Percentiles rank a stretch among this genome's conserved stretches.
phyloP scores from a whole-genome alignment of 768 basidiomycete species.

The Filobasidium wieringae region DNA sequence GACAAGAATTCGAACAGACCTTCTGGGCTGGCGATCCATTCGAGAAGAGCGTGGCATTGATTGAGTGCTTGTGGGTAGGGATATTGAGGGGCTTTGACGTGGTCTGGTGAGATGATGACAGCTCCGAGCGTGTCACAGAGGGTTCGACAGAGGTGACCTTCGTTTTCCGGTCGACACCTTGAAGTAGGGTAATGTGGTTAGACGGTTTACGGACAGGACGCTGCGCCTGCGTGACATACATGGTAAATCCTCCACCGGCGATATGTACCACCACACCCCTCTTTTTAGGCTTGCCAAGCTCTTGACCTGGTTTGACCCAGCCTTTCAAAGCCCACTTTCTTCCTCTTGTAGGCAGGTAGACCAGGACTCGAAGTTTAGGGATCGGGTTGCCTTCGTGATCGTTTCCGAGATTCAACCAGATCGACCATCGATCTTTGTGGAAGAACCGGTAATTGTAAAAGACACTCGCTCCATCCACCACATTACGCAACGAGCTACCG shows the following conservation, averaged over 20 bases:
- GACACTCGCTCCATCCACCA: conserved; percentile 6
- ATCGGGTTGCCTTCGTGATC: conserved; percentile 6
- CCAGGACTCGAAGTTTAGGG: conserved; percentile 2
- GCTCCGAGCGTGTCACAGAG: conserved; percentile 8
- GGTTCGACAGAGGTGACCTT: conserved; percentile 13
- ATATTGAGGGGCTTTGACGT: conserved; percentile 14
- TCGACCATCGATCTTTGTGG: conserved; percentile 7
- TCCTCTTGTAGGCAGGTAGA: conserved; percentile 6
- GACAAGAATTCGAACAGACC: conserved; percentile 4
- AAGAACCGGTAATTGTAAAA: conserved; percentile 11
- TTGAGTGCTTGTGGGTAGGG: conserved; percentile 10
- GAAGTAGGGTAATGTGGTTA: not conserved
- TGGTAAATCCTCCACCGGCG: conserved; percentile 12
- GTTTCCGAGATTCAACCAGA: conserved; percentile 7
- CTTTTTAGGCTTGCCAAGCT: conserved; percentile 4
- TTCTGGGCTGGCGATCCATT: conserved; percentile 6
- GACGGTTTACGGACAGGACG: not conserved
- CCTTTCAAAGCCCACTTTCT: not conserved
- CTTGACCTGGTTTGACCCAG: not conserved
- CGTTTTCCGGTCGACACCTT: conserved; percentile 14
- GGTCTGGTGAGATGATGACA: conserved; percentile 12
- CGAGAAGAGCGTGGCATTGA: conserved; percentile 10
- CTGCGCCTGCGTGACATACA: not conserved
- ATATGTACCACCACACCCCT: conserved; percentile 10
- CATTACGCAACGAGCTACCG: conserved; percentile 7